Conservation (phyloP, 805 yeast species). For the Yamadazyma sp. region DNA sequence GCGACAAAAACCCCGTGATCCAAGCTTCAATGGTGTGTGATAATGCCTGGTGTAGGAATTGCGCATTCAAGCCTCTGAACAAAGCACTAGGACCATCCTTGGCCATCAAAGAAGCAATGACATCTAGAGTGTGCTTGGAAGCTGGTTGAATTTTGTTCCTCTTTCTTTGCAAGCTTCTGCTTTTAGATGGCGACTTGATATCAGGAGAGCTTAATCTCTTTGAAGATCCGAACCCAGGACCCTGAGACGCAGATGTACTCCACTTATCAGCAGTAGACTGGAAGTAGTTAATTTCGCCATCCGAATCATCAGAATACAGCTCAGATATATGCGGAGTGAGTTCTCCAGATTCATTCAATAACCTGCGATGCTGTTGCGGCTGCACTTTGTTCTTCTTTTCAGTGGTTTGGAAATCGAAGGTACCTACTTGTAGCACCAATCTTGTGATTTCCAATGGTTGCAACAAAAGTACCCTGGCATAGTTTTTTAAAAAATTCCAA, state of each 20-base stretch:
- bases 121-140: constrained; percentile 62
- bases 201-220: no score
- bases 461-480: constrained; percentile 63
- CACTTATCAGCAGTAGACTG: not conserved
- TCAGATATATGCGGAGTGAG: constrained; percentile 6
- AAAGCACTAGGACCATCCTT: constrained; percentile 72
- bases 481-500: constrained; percentile 63
- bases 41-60: constrained; percentile 74
- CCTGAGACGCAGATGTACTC: not conserved
- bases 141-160: constrained; percentile 50
- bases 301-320: constrained; percentile 15
- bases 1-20: constrained; percentile 86
- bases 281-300: constrained; percentile 38
- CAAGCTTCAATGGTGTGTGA: constrained; percentile 82
- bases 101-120: constrained; percentile 60
- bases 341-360: constrained; percentile 17
- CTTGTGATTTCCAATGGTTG: constrained; percentile 90
- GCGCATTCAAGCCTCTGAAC: constrained; percentile 73
- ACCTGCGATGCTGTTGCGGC: constrained; percentile 11
- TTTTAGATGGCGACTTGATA: constrained; percentile 7
- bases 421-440: constrained; percentile 77
- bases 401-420: constrained; percentile 38
- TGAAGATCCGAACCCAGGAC: not conserved
- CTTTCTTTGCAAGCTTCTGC: constrained; percentile 11
- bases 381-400: constrained; percentile 15